Evolutionary conservation across 1,284 basidiomycete species (phyloP), one percentile per base, ranked within the genome.

Genomic region (Irpex lacteus): DNA sequence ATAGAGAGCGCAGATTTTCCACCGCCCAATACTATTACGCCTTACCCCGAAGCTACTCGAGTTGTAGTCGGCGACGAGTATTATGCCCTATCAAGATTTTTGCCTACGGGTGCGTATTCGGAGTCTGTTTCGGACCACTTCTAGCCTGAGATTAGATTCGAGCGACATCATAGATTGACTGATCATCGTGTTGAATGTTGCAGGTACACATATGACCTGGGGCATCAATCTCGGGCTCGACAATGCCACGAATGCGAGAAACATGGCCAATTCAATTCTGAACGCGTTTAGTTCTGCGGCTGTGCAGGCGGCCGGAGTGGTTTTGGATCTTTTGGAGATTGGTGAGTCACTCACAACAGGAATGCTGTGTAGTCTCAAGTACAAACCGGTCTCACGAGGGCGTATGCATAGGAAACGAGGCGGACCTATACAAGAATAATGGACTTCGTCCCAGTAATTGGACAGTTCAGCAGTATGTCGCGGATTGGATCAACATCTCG

Each of bases 171-270:
- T 13, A 52, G 50, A 52, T 52, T 52, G 50, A 52, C 50, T 52
- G 50, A 18, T 60, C 38, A 21, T 19, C 2, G 8, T 38, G 49
- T 36, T 21, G 59, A 36, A 26, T 40, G 18, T 19, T 54, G 52
- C 64, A 84, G 84, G 80, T 34, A 87, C 86, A 2, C 81, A 79
- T 68, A 85, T 89, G 66, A 85, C 80, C n/a, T 91, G 86, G 86
- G 90, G 88, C n/a, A 78, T 91, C 61, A 90, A 90, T 72, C 74
- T 90, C 21, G 83, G 85, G 9, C 69, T 76, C 37, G 75, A 82
- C 63, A 89, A 90, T 68, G 64, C 85, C 61, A 87, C 85, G 38
- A 82, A 85, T 52, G 83, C 82, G 0, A 80, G 82, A 57, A 80
- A 86, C n/a, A 82, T 89, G 75, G 82, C 85, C 0, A 75, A 78